phyloP scores from a whole-genome alignment of 2,329 filamentous ascomycete genomes.

The Aspergillus phoenicis region DNA sequence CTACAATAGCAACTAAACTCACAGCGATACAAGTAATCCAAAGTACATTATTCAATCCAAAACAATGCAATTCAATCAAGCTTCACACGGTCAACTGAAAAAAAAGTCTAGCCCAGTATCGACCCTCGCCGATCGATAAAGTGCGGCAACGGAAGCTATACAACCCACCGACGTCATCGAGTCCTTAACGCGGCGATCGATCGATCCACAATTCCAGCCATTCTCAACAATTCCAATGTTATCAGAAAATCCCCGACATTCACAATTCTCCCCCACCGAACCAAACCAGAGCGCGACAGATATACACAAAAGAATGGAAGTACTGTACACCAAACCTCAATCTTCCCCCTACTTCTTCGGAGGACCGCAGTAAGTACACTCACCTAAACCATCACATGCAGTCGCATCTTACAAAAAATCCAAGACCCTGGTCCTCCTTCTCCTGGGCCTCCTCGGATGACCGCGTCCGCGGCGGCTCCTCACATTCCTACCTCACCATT shows the following conservation, averaged over 20 bases:
- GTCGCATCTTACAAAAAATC: neutral
- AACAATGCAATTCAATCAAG: too few species aligned
- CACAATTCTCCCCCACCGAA: neutral
- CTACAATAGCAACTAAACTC: neutral
- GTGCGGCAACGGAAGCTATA: neutral
- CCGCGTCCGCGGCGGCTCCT: slow-evolving; percentile 73
- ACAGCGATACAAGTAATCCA: too few species aligned
- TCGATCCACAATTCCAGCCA: slow-evolving; percentile 1
- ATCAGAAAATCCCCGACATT: neutral
- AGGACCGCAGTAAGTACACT: slow-evolving; percentile 13
- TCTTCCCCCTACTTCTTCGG: slow-evolving; percentile 17
- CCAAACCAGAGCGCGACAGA: neutral
- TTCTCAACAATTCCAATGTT: neutral
- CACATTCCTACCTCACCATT: slow-evolving; percentile 54
- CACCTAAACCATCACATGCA: too few species aligned
- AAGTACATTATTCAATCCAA: too few species aligned
- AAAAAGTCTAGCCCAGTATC: neutral
- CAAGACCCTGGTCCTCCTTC: slow-evolving; percentile 19
- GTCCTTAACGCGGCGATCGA: slow-evolving; percentile 6
- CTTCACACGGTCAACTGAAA: neutral
- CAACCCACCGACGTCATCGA: neutral
- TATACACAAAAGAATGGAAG: neutral
- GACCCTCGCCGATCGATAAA: neutral
- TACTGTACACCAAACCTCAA: neutral
- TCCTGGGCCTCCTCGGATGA: slow-evolving; percentile 75